phyloP scores from a whole-genome alignment of 2,329 filamentous ascomycete genomes.

The Fusarium sarcochroum region DNA sequence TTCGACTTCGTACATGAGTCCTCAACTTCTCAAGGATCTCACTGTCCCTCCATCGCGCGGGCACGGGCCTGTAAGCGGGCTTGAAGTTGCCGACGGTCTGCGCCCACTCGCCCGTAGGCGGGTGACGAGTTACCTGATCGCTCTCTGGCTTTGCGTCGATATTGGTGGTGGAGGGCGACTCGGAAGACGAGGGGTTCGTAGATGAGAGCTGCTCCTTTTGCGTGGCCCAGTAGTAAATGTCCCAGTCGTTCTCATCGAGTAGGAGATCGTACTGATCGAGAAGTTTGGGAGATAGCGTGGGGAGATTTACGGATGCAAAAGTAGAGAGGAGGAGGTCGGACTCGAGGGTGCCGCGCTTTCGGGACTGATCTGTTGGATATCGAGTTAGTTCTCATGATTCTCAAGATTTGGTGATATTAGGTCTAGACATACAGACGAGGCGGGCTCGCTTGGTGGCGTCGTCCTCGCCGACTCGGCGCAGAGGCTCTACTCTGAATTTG shows the following conservation, averaged over 20 bases:
- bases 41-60: conserved; percentile 85
- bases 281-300: conserved; percentile 78
- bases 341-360: conserved; percentile 96
- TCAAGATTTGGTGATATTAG: neutral
- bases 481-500: conserved; percentile 89
- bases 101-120: conserved; percentile 84
- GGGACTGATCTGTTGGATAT: conserved; percentile 79
- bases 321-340: conserved; percentile 96
- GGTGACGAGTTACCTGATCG: conserved; percentile 54
- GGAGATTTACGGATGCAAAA: conserved; percentile 86
- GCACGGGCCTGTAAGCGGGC: conserved; percentile 92
- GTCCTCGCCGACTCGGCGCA: conserved; percentile 87
- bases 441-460: conserved; percentile 88
- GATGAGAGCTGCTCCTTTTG: conserved; percentile 74
- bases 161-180: conserved; percentile 27
- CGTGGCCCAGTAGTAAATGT: conserved; percentile 99
- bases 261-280: conserved; percentile 90
- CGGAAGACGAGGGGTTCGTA: conserved; percentile 53
- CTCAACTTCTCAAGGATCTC: conserved; percentile 83
- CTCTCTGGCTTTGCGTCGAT: conserved; percentile 44
- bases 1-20: conserved; percentile 79
- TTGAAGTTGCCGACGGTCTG: conserved; percentile 96
- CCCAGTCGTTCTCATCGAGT: conserved; percentile 99
- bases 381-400: neutral
- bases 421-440: conserved; percentile 71